Evolutionary conservation across 345 rosid species (phyloP), one percentile per base, ranked within the genome.

Genomic region (Syzygium aromaticum): DNA sequence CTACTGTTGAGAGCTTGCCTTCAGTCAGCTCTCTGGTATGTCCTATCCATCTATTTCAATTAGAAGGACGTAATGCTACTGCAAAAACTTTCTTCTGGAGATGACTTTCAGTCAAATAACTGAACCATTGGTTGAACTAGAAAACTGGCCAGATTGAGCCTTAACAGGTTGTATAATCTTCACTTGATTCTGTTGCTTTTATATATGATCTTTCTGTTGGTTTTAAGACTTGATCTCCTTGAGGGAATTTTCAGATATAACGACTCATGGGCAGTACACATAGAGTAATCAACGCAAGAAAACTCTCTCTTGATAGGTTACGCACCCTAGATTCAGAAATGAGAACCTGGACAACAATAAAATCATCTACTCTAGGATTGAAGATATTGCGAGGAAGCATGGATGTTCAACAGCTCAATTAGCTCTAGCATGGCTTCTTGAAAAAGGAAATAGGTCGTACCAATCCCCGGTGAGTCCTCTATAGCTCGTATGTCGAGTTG

Each of bases 361-460:
- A 85, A 73, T 12, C 51, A 88, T 91, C 33, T 94, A 91, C 61
- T 25, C 27, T n/a, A 88, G 91, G 56, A 21, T 92, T 7, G 93
- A 88, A 84, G 90, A 85, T 51, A 90, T 89, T 22, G 89, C 92
- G 3, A 87, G 87, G 89, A 93, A 91, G 90, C 91, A 87, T 78
- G 88, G 87, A 51, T 93, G 96, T 84, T 51, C 93, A 64, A 90
- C 94, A 40, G 89, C 92, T 64, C 95, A 93, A 87, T 89, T 91
- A 19, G 93, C 94, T 30, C 88, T 94, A 28, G 94, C 96, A 25
- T 94, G 96, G 96, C 46, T 94, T 89, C 92, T 94, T 28, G 87
- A 88, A 52, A 93, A 92, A 86, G 93, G 92, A 49, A 89, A 92
- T 3, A 93, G 78, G 93, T 91, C 78, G 92, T 91, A 27, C 94